phyloP scores from a whole-genome alignment of 352 stramenopile species.

The Peronospora belbahrii region DNA sequence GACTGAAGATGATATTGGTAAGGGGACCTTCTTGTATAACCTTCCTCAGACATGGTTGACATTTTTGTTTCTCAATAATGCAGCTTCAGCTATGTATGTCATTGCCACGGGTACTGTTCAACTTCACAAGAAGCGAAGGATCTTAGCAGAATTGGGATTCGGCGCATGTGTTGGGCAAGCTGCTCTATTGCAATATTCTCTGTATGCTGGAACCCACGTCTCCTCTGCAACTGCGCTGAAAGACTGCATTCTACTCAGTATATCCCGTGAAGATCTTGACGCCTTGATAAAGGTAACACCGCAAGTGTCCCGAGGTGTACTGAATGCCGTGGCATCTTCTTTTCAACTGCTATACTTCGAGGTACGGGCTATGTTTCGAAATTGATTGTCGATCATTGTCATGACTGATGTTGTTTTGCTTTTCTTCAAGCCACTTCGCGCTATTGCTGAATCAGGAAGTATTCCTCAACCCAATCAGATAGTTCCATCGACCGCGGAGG shows the following conservation, averaged over 20 bases:
- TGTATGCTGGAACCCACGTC: conserved; percentile 62
- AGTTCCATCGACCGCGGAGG: conserved; percentile 23
- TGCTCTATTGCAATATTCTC: conserved; percentile 52
- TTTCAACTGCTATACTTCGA: conserved; percentile 74
- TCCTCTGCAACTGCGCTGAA: conserved; percentile 59
- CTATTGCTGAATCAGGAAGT: conserved; percentile 56
- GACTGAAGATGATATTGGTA: conserved; percentile 55
- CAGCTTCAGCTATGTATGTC: conserved; percentile 74
- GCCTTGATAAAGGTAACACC: conserved; percentile 65
- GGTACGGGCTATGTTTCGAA: conserved; percentile 31
- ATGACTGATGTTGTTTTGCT: not conserved
- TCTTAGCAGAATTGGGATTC: conserved; percentile 57
- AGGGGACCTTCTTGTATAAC: not conserved
- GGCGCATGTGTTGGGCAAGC: conserved; percentile 74
- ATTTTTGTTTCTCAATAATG: not conserved
- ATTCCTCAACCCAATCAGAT: conserved; percentile 48
- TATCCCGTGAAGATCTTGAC: conserved; percentile 59
- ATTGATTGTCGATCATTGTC: not conserved
- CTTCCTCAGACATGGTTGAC: not conserved
- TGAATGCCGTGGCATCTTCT: conserved; percentile 70
- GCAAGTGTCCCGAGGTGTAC: conserved; percentile 61
- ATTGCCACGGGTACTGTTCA: conserved; percentile 65
- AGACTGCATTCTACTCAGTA: conserved; percentile 66
- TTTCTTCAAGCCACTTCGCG: conserved; percentile 38
- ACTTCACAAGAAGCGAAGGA: conserved; percentile 62